A percentile compares a stretch with the other conserved stretches of the same genome.
These are phyloP conservation scores for Strobilomyces confusus DNA, from an alignment of 768 basidiomycete genomes.

Conservation along the genomic window DNA sequence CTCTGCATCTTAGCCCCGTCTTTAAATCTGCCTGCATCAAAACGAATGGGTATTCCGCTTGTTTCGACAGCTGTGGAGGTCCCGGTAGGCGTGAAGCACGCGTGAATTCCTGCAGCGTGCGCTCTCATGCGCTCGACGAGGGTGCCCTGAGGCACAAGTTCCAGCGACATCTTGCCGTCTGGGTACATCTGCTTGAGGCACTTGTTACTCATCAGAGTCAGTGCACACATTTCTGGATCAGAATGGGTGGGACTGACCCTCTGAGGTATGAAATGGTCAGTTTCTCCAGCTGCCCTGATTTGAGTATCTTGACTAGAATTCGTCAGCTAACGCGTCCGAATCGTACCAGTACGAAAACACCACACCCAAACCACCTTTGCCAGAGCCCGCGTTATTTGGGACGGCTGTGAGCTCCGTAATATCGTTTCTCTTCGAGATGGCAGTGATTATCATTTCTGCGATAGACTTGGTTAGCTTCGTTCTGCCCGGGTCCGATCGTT, in stretches of 20 bases:
- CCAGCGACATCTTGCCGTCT: constrained; percentile 73
- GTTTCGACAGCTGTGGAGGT: constrained; percentile 74
- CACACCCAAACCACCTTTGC: constrained; percentile 64
- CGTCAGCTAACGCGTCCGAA: neutral
- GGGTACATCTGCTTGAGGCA: constrained; percentile 78
- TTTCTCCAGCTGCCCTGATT: constrained; percentile 70
- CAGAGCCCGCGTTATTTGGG: constrained; percentile 79
- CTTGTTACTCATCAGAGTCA: constrained; percentile 57
- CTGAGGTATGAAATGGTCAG: constrained; percentile 87
- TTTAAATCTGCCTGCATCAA: constrained; percentile 66
- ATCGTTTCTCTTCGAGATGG: constrained; percentile 66
- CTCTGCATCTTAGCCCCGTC: constrained; percentile 67
- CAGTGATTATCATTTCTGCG: constrained; percentile 73
- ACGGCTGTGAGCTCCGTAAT: constrained; percentile 71
- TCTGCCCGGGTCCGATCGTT: neutral
- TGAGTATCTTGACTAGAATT: constrained; percentile 61
- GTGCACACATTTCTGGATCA: neutral
- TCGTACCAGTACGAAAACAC: neutral
- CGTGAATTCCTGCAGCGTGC: constrained; percentile 82
- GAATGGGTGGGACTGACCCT: constrained; percentile 41
- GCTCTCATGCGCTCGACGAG: constrained; percentile 86
- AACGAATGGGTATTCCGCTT: constrained; percentile 72
- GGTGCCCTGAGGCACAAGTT: constrained; percentile 87
- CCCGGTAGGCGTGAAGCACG: constrained; percentile 86
- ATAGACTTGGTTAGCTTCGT: neutral